Percentiles rank a stretch among this genome's conserved stretches.
These are phyloP conservation scores for Aspergillus ellipticus DNA, from an alignment of 495 filamentous ascomycete species.

Conservation along the genomic window DNA sequence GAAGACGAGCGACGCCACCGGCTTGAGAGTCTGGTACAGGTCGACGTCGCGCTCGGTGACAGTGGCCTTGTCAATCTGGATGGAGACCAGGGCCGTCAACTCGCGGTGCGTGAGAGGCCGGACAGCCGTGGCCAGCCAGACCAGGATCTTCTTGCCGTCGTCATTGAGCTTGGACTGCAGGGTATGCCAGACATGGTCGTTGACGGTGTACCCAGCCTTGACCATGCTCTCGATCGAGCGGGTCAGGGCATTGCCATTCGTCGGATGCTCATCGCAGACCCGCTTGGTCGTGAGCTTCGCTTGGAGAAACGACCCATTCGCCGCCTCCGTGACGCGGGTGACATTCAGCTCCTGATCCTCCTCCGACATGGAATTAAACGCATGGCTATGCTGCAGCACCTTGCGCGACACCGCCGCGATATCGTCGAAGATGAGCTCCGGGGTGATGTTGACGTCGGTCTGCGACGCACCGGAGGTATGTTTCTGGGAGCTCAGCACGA, in stretches of 20 bases:
- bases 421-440: constrained; percentile 24
- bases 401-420: constrained; percentile 19
- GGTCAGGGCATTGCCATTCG: constrained; percentile 19
- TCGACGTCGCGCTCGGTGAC: constrained; percentile 23
- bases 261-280: constrained; percentile 17
- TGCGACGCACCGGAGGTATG: constrained; percentile 6
- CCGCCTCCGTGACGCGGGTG: constrained; percentile 31
- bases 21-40: constrained; percentile 18
- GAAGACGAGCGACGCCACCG: constrained; percentile 26
- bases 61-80: constrained; percentile 28
- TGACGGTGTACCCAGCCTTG: constrained; percentile 23
- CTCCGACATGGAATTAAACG: constrained; percentile 9
- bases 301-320: constrained; percentile 36
- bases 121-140: constrained; percentile 32
- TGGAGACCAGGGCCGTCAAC: constrained; percentile 23
- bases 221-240: constrained; percentile 24
- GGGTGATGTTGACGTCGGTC: constrained; percentile 11
- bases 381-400: constrained; percentile 4
- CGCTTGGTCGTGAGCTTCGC: constrained; percentile 34
- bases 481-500: constrained; percentile 31
- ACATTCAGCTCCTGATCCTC: constrained; percentile 25
- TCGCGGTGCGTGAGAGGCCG: constrained; percentile 29
- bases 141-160: constrained; percentile 26
- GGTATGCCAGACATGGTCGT: constrained; percentile 27
- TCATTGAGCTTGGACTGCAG: constrained; percentile 20